Conservation (phyloP, 768 basidiomycete genomes). For the Rhizopogon vulgaris region DNA sequence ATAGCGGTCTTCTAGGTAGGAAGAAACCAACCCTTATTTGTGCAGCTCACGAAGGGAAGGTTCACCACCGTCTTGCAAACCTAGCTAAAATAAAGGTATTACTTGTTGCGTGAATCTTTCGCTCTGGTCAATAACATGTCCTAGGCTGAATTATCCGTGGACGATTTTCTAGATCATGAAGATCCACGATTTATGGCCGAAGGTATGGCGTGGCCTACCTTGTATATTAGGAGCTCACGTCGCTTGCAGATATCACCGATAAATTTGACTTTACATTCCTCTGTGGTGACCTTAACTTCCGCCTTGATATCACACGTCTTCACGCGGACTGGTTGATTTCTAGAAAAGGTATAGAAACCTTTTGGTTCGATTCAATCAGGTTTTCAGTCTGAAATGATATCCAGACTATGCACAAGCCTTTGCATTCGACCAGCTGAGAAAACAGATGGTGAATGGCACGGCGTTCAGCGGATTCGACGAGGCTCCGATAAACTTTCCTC, state of each 20-base stretch:
- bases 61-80: slow-evolving; percentile 78
- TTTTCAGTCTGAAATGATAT: slow-evolving; percentile 3
- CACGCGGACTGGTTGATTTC: slow-evolving; percentile 95
- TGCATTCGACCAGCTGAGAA: slow-evolving; percentile 82
- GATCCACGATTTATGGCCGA: slow-evolving; percentile 67
- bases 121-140: background rate
- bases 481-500: slow-evolving; percentile 76
- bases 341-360: slow-evolving; percentile 48
- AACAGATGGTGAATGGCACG: slow-evolving; percentile 62
- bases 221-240: slow-evolving; percentile 6
- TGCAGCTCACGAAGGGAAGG: slow-evolving; percentile 69
- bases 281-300: slow-evolving; percentile 89
- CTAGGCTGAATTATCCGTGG: slow-evolving; percentile 70
- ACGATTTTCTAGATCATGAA: slow-evolving; percentile 62
- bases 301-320: slow-evolving; percentile 79
- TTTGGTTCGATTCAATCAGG: slow-evolving; percentile 5
- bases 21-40: background rate
- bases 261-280: slow-evolving; percentile 87
- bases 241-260: slow-evolving; percentile 62
- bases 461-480: slow-evolving; percentile 79
- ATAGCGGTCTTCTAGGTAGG: background rate
- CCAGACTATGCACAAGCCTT: slow-evolving; percentile 81
- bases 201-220: slow-evolving; percentile 36
- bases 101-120: background rate
- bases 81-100: slow-evolving; percentile 81